Evolutionary conservation across 164 flowering plant species (phyloP), one percentile per base, ranked within the genome.

Genomic region (Paratinospora sagittata): DNA sequence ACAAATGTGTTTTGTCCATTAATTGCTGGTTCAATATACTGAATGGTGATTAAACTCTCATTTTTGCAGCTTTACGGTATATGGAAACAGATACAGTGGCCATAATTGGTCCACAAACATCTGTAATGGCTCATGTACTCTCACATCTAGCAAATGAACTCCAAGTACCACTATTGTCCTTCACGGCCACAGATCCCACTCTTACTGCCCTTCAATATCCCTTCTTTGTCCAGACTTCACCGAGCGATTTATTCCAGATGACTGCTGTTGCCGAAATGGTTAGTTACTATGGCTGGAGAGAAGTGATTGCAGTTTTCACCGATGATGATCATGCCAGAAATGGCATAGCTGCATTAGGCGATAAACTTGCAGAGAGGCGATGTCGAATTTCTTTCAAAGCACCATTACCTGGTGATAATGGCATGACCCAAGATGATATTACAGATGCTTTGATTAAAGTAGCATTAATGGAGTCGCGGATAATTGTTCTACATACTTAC

Each of bases 21-120:
- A 41, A 3, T 61, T 63, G 27, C 39, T 55, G 26, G 30, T 16
- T 27, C 34, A 27, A 30, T 9, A 43, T 65, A n/a, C n/a, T 30
- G 17, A 2, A 19, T 7, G 21, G 5, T 65, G 41, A 30, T 34
- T 65, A 16, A 30, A 8, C 3, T 36, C 21, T 19, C 34, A 14
- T 16, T 13, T 17, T 75, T 52, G 45, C 88, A 86, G 90, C 86
- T 64, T 64, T 76, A 43, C 69, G 72, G 55, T 76, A 24, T 60
- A 72, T 76, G 75, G 75, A 72, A 69, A 68, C 27, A 0, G 78
- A 76, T 67, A 76, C 66, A 2, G 75, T 76, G 58, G 78, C 78
- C 26, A 76, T 76, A 27, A 76, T 76, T 72, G 78, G 78, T 24
- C 78, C 78, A 19, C 78, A 76, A 62, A 52, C 12, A 55, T 68